These are phyloP conservation scores for Scheffersomyces illinoinensis DNA, from an alignment of 1,139 yeast species.

Conservation along the genomic window DNA sequence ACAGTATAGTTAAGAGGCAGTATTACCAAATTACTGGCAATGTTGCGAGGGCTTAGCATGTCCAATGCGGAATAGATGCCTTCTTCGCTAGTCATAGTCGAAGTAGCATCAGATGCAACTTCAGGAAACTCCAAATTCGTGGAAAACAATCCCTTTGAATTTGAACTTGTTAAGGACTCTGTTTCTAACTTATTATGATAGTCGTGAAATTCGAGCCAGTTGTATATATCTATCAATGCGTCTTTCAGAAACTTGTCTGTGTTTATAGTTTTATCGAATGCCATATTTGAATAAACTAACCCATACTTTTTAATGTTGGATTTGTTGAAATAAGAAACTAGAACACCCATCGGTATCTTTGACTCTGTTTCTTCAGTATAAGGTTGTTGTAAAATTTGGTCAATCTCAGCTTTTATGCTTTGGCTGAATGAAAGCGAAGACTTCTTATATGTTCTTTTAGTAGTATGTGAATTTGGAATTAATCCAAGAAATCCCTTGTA, in stretches of 20 bases:
- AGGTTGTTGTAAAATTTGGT: constrained; percentile 12
- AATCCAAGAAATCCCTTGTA: constrained; percentile 40
- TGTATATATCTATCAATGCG: constrained; percentile 28
- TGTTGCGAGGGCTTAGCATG: constrained; percentile 32
- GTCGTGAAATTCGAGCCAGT: constrained; percentile 36
- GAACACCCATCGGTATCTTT: constrained; percentile 22
- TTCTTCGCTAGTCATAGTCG: constrained; percentile 2
- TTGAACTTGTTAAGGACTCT: constrained; percentile 15
- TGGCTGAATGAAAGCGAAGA: constrained; percentile 29
- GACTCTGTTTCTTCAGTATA: constrained; percentile 5
- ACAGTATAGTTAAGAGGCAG: constrained; percentile 42
- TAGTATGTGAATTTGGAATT: constrained; percentile 14
- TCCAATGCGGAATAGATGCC: constrained; percentile 23
- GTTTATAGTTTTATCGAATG: constrained; percentile 7
- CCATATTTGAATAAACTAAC: constrained; percentile 21
- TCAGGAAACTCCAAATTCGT: constrained; percentile 9
- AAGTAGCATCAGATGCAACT: constrained; percentile 3
- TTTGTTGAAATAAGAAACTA: constrained; percentile 28
- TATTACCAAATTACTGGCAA: constrained; percentile 39
- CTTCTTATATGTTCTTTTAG: constrained; percentile 21
- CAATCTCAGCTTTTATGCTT: constrained; percentile 19
- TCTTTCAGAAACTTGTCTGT: constrained; percentile 10
- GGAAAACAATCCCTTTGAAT: constrained; percentile 18
- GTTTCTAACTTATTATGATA: constrained; percentile 29
- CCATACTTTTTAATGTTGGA: constrained; percentile 35